Conservation (phyloP, 352 stramenopile genomes). For the Phytophthora meadii region DNA sequence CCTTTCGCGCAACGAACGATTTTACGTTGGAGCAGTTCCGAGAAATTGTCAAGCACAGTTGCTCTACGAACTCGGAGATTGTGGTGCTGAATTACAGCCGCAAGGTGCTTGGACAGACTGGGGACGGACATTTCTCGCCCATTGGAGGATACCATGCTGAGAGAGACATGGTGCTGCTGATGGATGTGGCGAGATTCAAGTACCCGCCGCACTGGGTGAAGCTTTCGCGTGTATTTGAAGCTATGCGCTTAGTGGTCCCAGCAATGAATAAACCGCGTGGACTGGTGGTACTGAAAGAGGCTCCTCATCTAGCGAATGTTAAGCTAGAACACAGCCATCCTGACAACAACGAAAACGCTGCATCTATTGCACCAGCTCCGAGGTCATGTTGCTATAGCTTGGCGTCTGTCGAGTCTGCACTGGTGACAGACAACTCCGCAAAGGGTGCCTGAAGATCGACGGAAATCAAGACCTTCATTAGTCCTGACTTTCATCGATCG, state of each 20-base stretch:
- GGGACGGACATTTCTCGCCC: slow-evolving; percentile 97
- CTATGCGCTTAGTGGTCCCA: slow-evolving; percentile 59
- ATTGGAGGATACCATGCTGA: slow-evolving; percentile 94
- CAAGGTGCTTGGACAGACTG: slow-evolving; percentile 93
- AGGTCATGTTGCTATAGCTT: slow-evolving; percentile 40
- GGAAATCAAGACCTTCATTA: slow-evolving; percentile 1
- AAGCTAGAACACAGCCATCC: background rate
- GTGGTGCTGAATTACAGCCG: slow-evolving; percentile 94
- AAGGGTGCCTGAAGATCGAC: slow-evolving; percentile 2
- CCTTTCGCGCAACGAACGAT: slow-evolving; percentile 47
- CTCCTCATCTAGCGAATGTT: background rate
- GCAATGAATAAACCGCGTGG: slow-evolving; percentile 52
- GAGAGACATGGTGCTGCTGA: slow-evolving; percentile 93
- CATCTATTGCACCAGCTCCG: slow-evolving; percentile 12
- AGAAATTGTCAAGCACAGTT: slow-evolving; percentile 79
- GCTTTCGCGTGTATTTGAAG: slow-evolving; percentile 55
- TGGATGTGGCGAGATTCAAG: slow-evolving; percentile 97
- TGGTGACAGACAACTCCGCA: slow-evolving; percentile 18
- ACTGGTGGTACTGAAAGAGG: slow-evolving; percentile 23
- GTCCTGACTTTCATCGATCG: slow-evolving; percentile 8
- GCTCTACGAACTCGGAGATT: slow-evolving; percentile 74
- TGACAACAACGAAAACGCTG: slow-evolving; percentile 15
- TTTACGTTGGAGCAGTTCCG: slow-evolving; percentile 66
- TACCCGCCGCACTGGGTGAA: slow-evolving; percentile 93
- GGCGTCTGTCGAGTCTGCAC: slow-evolving; percentile 26